These are phyloP conservation scores for Podila horticola DNA, from an alignment of 192 early-diverging fungal species.

Conservation along the genomic window DNA sequence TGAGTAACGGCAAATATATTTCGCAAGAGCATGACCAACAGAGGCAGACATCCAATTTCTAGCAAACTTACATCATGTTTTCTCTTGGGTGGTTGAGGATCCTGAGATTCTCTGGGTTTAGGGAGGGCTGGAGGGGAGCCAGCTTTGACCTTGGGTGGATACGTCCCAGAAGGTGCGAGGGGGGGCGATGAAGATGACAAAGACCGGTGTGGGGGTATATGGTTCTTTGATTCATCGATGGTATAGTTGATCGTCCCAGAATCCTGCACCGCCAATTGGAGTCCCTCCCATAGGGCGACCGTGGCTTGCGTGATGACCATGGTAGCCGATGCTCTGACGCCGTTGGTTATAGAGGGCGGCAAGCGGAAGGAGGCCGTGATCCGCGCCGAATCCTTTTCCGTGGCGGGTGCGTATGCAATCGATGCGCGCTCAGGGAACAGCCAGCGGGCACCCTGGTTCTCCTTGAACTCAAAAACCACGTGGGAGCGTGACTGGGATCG, in stretches of 20 bases:
- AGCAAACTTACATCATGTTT: no score
- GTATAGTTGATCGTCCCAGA: slow-evolving; percentile 1
- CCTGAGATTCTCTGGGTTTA: no score
- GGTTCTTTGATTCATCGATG: slow-evolving; percentile 2
- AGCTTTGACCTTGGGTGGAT: no score
- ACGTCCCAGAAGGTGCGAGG: neutral
- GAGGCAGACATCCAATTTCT: no score
- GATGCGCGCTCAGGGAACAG: slow-evolving; percentile 58
- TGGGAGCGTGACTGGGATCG: slow-evolving; percentile 2
- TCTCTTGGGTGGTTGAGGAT: neutral
- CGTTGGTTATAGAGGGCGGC: slow-evolving; percentile 3
- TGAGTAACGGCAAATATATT: neutral
- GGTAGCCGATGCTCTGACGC: neutral
- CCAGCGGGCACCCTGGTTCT: slow-evolving; percentile 54
- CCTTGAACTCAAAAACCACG: slow-evolving; percentile 64
- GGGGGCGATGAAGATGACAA: neutral
- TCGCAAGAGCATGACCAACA: neutral
- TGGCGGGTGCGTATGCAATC: slow-evolving; percentile 38
- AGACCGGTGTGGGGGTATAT: neutral
- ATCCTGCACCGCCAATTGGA: slow-evolving; percentile 25
- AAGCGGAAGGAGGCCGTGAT: slow-evolving; percentile 31
- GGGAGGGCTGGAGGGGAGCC: no score
- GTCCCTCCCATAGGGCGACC: slow-evolving; percentile 27
- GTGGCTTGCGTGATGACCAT: slow-evolving; percentile 28
- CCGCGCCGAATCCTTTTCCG: slow-evolving; percentile 18